These are phyloP conservation scores for Heritiera littoralis DNA, from an alignment of 345 rosid genomes.

Conservation along the genomic window DNA sequence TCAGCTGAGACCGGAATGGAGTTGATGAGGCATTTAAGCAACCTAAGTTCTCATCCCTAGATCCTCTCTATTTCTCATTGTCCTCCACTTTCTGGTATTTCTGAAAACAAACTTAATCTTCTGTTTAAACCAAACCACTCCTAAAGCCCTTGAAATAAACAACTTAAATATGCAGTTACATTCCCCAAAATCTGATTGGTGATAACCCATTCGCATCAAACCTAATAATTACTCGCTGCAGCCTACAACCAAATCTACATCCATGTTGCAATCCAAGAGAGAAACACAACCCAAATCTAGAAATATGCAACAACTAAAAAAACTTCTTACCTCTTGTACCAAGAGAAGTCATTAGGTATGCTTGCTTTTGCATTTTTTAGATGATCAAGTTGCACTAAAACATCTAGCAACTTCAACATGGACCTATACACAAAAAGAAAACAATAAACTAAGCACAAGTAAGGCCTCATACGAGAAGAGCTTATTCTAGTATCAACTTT, in stretches of 20 bases:
- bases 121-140: conserved; percentile 3
- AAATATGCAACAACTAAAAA: conserved; percentile 9
- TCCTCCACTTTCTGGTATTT: not conserved
- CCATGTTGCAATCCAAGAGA: not conserved
- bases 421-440: conserved; percentile 57
- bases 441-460: conserved; percentile 16
- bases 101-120: not conserved
- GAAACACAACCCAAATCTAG: not conserved
- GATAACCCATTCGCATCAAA: conserved; percentile 15
- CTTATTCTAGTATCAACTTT: conserved; percentile 11
- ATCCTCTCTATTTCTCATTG: not conserved
- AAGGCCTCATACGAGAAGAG: conserved; percentile 7
- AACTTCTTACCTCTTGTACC: conserved; percentile 85
- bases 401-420: conserved; percentile 93
- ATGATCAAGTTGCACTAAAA: conserved; percentile 97
- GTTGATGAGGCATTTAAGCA: not conserved
- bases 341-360: conserved; percentile 98
- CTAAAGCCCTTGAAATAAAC: not conserved
- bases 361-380: conserved; percentile 99
- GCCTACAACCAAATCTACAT: not conserved
- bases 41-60: not conserved
- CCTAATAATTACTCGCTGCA: not conserved
- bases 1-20: not conserved
- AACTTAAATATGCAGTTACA: not conserved
- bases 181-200: not conserved